These are phyloP conservation scores for Podospora fimiseda DNA, from an alignment of 495 filamentous ascomycete species.

Conservation along the genomic window DNA sequence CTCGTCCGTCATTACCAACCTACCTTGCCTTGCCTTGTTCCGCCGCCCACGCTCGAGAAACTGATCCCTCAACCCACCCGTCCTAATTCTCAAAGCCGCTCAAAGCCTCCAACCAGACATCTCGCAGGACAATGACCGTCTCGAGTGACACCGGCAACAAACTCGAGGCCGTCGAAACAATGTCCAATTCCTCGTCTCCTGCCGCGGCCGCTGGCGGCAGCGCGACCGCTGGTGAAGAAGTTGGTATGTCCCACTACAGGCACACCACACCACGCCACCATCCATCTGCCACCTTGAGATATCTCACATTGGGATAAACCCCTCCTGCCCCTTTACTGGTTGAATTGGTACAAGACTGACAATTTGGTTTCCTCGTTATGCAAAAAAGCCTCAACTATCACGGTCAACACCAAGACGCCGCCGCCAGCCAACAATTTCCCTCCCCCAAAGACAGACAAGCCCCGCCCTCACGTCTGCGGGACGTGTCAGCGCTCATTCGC, in stretches of 20 bases:
- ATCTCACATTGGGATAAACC: too few relatives aligned
- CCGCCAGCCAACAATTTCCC: conserved; percentile 50
- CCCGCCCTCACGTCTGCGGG: conserved; percentile 86
- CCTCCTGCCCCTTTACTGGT: too few relatives aligned
- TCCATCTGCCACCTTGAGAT: too few relatives aligned
- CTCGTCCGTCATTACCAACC: conserved; percentile 1
- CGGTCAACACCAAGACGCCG: conserved; percentile 43
- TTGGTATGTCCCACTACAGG: conserved; percentile 23
- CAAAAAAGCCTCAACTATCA: conserved; percentile 43
- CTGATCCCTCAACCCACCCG: neutral
- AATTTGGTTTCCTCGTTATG: neutral
- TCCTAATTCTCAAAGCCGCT: neutral
- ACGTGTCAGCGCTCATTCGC: conserved; percentile 94
- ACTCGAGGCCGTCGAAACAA: conserved; percentile 23
- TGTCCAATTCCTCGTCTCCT: conserved; percentile 29
- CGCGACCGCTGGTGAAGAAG: conserved; percentile 28
- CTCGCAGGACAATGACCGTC: conserved; percentile 25
- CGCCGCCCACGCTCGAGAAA: neutral
- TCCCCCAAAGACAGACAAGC: conserved; percentile 93
- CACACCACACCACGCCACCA: neutral
- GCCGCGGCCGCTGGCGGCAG: conserved; percentile 16
- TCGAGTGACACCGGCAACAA: conserved; percentile 27
- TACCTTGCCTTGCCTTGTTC: conserved; percentile 10
- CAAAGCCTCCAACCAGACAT: neutral
- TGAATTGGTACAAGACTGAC: conserved; percentile 16